Evolutionary conservation across 805 yeast species (phyloP).

Genomic region (Candida andamanensis): DNA sequence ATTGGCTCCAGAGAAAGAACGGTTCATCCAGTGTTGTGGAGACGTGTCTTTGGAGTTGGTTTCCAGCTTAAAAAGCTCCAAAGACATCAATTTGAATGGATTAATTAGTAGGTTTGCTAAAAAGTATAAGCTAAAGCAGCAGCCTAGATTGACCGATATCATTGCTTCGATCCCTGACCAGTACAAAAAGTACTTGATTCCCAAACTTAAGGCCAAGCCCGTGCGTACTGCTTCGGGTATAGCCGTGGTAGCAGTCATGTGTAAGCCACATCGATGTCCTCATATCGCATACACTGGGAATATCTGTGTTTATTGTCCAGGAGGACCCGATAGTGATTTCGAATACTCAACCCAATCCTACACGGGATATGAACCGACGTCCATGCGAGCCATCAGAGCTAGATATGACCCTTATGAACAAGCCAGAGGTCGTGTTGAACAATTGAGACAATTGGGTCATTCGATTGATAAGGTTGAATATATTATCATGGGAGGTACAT

Average conservation of each 20-base stretch:
- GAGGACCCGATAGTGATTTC: conserved; percentile 98
- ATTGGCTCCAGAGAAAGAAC: conserved; percentile 84
- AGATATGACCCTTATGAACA: conserved; percentile 98
- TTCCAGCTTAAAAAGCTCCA: conserved; percentile 64
- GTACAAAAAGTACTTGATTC: conserved; percentile 83
- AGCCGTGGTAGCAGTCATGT: conserved; percentile 99
- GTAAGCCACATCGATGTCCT: conserved; percentile 98
- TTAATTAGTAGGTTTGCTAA: conserved; percentile 80
- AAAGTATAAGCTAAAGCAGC: conserved; percentile 84
- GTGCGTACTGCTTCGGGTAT: conserved; percentile 98
- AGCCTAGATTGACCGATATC: conserved; percentile 92
- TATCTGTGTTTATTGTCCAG: conserved; percentile 97
- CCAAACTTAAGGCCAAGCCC: conserved; percentile 96
- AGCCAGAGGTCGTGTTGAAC: conserved; percentile 96
- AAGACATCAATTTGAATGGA: conserved; percentile 86
- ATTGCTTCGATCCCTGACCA: conserved; percentile 95
- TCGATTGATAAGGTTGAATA: conserved; percentile 96
- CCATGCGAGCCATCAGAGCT: conserved; percentile 99
- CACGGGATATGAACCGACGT: conserved; percentile 97
- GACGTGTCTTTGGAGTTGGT: conserved; percentile 87
- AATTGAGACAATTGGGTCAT: conserved; percentile 90
- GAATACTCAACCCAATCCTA: conserved; percentile 97
- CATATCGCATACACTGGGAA: conserved; percentile 98
- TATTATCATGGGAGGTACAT: conserved; percentile 98
- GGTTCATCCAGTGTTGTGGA: conserved; percentile 88